Evolutionary conservation across 1,284 basidiomycete genomes (phyloP), one percentile per base, ranked within the genome.

Genomic region (Coniophora puteana): DNA sequence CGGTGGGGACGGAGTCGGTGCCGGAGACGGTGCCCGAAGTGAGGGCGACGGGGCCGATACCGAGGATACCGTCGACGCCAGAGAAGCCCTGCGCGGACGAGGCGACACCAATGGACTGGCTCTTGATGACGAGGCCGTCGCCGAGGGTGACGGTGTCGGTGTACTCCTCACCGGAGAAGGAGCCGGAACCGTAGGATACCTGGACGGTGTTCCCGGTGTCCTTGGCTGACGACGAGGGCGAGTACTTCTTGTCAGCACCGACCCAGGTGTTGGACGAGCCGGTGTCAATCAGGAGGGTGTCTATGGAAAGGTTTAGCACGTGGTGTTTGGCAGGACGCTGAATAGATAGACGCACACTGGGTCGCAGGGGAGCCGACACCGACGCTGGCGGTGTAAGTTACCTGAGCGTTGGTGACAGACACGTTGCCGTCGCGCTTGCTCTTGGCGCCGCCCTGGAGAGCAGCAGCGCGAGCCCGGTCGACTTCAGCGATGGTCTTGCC

Each of bases 281-380:
- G 1, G 75, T 80, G 46, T 80, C 78, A 30, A 81, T 73, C 44
- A 80, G 59, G 40, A 81, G 69, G 2, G 54, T 65, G n/a, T n/a
- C 54, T 65, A n/a, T n/a, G n/a, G n/a, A n/a, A n/a, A n/a, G n/a
- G n/a, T n/a, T n/a, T n/a, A n/a, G n/a, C n/a, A n/a, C n/a, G n/a
- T n/a, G n/a, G n/a, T n/a, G n/a, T n/a, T n/a, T n/a, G n/a, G n/a
- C n/a, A n/a, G n/a, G n/a, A n/a, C n/a, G n/a, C n/a, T n/a, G n/a
- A n/a, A n/a, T n/a, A n/a, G n/a, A n/a, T n/a, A n/a, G n/a, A n/a
- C n/a, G n/a, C n/a, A n/a, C n/a, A 74, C 30, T 62, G 38, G 7
- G 67, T 73, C 1, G 69, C 47, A 13, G 74, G 74, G 38, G 31
- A 61, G 14, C 76, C 75, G 14, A 78, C 67, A 34, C 70, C 71